Evolutionary conservation across 495 filamentous ascomycete species (phyloP).

Genomic region (Filosporella fistucella): DNA sequence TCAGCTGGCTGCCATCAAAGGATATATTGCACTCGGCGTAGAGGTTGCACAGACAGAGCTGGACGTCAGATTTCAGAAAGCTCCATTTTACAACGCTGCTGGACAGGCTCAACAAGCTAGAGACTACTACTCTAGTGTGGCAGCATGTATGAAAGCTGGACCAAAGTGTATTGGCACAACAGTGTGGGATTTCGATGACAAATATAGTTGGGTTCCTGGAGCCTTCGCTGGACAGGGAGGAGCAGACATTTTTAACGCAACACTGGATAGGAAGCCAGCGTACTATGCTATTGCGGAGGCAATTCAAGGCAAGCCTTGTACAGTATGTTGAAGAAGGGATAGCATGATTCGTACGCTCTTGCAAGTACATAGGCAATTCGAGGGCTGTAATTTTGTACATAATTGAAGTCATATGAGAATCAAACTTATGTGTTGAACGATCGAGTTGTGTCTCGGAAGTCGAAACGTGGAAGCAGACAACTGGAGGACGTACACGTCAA

Average conservation of each 20-base stretch:
- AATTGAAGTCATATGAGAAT: too few species aligned
- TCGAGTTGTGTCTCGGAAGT: too few species aligned
- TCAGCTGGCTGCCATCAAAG: slow-evolving; percentile 54
- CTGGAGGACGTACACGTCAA: too few species aligned
- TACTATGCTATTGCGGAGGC: slow-evolving; percentile 34
- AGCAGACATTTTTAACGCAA: slow-evolving; percentile 48
- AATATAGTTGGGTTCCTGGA: slow-evolving; percentile 55
- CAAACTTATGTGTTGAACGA: too few species aligned
- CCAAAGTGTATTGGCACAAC: slow-evolving; percentile 62
- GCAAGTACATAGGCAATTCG: too few species aligned
- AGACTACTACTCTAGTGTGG: slow-evolving; percentile 38
- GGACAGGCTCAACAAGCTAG: slow-evolving; percentile 46
- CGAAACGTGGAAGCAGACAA: too few species aligned
- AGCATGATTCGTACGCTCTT: too few species aligned
- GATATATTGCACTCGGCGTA: slow-evolving; percentile 23
- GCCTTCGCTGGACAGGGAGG: slow-evolving; percentile 51
- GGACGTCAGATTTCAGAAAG: slow-evolving; percentile 44
- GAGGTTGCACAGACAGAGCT: slow-evolving; percentile 60
- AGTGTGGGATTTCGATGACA: slow-evolving; percentile 60
- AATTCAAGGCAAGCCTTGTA: too few species aligned
- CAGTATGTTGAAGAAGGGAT: too few species aligned
- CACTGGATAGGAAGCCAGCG: slow-evolving; percentile 52
- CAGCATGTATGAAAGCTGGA: slow-evolving; percentile 27
- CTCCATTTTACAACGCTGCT: slow-evolving; percentile 30
- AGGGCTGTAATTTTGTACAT: too few species aligned